These are phyloP conservation scores for Sambucus nigra DNA, from an alignment of 129 eudicot genomes.

Conservation along the genomic window DNA sequence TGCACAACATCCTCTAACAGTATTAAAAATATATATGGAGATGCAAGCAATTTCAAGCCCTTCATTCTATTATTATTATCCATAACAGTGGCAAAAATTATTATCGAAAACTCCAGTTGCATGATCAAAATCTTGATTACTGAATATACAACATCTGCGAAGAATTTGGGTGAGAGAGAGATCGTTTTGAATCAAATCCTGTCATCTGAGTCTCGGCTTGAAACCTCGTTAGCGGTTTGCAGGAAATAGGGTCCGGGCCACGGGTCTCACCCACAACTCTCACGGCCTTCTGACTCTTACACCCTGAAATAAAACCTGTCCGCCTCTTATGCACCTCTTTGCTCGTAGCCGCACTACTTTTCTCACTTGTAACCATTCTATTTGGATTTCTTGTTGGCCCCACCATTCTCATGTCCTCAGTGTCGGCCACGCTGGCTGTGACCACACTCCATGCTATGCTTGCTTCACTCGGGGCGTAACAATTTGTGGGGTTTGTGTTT, in stretches of 20 bases:
- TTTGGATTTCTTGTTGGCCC: conserved; percentile 16
- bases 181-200: conserved; percentile 24
- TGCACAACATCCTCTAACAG: too few species aligned
- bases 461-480: conserved; percentile 82
- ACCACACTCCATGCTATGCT: conserved; percentile 87
- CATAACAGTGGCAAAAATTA: too few species aligned
- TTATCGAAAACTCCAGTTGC: neutral
- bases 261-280: conserved; percentile 48
- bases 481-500: conserved; percentile 31
- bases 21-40: too few species aligned
- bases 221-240: conserved; percentile 38
- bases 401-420: conserved; percentile 24
- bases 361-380: conserved; percentile 13
- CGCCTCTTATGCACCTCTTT: conserved; percentile 28
- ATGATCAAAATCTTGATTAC: conserved; percentile 1
- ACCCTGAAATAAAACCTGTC: conserved; percentile 46
- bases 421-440: conserved; percentile 67
- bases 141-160: conserved; percentile 49
- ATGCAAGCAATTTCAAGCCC: too few species aligned
- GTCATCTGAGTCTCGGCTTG: conserved; percentile 39
- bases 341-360: conserved; percentile 3
- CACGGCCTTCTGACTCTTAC: conserved; percentile 66
- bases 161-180: conserved; percentile 23
- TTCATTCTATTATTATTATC: too few species aligned
- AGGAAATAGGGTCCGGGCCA: conserved; percentile 10